Evolutionary conservation across 73 alveolate genomes (phyloP).

Genomic region (Stentor roeselii): DNA sequence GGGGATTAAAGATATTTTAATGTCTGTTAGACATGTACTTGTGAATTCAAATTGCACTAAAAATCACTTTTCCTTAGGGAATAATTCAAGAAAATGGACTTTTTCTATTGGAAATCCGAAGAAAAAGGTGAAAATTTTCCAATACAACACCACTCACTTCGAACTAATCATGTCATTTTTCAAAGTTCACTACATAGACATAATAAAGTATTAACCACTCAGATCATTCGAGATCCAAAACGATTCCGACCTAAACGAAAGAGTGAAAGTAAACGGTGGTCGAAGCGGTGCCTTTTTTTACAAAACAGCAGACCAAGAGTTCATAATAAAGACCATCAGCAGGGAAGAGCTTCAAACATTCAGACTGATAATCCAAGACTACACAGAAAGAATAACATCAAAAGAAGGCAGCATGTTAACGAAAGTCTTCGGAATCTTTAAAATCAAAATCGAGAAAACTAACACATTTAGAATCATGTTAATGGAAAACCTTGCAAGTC

Average conservation of each 20-base stretch:
- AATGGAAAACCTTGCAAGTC: neutral
- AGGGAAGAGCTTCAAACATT: neutral
- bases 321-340: neutral
- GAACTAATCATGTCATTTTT: neutral
- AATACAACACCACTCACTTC: neutral
- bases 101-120: neutral
- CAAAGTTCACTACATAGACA: neutral
- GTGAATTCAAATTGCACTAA: neutral
- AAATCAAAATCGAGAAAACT: neutral
- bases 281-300: slow-evolving; percentile 20
- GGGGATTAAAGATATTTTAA: neutral
- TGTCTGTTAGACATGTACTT: neutral
- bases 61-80: too few relatives aligned
- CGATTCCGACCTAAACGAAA: neutral
- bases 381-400: neutral
- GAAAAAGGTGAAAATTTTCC: neutral
- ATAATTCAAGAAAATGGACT: neutral
- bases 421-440: neutral
- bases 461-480: neutral
- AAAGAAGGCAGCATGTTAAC: too few relatives aligned
- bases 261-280: neutral
- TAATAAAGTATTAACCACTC: neutral
- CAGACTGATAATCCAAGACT: neutral
- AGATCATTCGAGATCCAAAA: neutral
- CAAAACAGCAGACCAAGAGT: neutral